phyloP scores from a whole-genome alignment of 176 grass and related monocot species.

The Carex pumila region DNA sequence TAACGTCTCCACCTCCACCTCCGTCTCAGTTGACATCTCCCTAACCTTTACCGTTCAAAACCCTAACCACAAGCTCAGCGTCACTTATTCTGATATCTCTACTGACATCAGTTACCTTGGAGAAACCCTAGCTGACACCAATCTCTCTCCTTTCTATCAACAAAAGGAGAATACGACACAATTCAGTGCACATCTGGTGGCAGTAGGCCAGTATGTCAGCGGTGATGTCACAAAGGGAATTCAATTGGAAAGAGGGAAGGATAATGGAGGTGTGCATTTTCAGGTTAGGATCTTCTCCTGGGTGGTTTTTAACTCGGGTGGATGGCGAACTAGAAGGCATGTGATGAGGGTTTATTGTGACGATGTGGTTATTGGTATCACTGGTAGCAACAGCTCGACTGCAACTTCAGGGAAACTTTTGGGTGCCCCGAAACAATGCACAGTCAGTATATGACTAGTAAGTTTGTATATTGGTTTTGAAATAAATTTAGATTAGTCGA shows the following conservation, averaged over 20 bases:
- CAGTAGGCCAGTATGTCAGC: slow-evolving; percentile 43
- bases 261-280: slow-evolving; percentile 37
- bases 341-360: slow-evolving; percentile 59
- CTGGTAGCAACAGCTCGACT: slow-evolving; percentile 26
- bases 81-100: slow-evolving; percentile 50
- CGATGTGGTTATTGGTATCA: slow-evolving; percentile 43
- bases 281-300: slow-evolving; percentile 53
- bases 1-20: slow-evolving; percentile 36
- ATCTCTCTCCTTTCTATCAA: slow-evolving; percentile 61
- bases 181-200: slow-evolving; percentile 44
- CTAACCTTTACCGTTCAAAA: slow-evolving; percentile 50
- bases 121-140: slow-evolving; percentile 37
- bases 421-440: slow-evolving; percentile 36
- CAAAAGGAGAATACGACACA: slow-evolving; percentile 34
- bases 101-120: slow-evolving; percentile 29
- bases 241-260: slow-evolving; percentile 18
- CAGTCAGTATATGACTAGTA: slow-evolving; percentile 30
- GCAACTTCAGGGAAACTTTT: slow-evolving; percentile 20
- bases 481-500: not conserved
- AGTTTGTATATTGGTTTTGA: slow-evolving; percentile 20
- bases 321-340: slow-evolving; percentile 69
- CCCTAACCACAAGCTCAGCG: slow-evolving; percentile 70
- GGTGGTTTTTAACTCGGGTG: slow-evolving; percentile 55
- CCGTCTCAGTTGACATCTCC: slow-evolving; percentile 55
- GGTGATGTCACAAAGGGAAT: slow-evolving; percentile 39